Evolutionary conservation across 176 grass and related monocot genomes (phyloP).

Genomic region (Oryza longistaminata): DNA sequence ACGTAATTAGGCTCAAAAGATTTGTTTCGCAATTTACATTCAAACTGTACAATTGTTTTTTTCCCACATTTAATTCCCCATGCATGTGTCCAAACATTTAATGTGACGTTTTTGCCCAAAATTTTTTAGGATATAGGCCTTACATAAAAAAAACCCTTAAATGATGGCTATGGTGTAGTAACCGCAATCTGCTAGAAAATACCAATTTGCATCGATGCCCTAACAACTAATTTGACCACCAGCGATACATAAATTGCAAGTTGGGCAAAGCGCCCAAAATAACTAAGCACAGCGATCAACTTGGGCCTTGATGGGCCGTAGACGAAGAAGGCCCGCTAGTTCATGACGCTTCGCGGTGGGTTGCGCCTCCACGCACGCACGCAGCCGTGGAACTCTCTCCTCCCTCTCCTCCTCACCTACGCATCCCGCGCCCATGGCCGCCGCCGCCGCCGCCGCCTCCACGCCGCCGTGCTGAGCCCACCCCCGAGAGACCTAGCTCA

Average conservation of each 20-base stretch:
- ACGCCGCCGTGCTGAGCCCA: neutral
- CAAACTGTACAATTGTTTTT: too few species aligned
- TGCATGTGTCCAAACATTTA: too few species aligned
- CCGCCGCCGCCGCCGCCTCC: conserved; percentile 2
- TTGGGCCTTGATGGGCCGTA: neutral
- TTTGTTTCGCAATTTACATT: too few species aligned
- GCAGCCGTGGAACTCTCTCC: conserved; percentile 11
- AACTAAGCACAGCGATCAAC: neutral
- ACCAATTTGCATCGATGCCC: neutral
- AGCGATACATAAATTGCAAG: neutral
- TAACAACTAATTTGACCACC: neutral
- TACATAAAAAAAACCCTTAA: neutral
- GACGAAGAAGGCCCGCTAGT: neutral
- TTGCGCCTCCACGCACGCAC: conserved; percentile 35
- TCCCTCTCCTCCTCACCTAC: neutral
- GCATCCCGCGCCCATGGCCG: conserved; percentile 19
- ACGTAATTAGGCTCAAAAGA: too few species aligned
- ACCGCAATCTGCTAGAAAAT: neutral
- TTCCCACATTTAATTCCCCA: too few species aligned
- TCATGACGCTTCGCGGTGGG: conserved; percentile 28
- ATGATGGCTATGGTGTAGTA: neutral
- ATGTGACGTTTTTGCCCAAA: too few species aligned
- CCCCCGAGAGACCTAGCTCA: neutral
- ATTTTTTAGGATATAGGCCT: too few species aligned
- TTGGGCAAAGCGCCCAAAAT: neutral